A percentile compares a stretch with the other conserved stretches of the same genome.
Evolutionary conservation across 768 basidiomycete species (phyloP).

Genomic region (Collybia mongolica): DNA sequence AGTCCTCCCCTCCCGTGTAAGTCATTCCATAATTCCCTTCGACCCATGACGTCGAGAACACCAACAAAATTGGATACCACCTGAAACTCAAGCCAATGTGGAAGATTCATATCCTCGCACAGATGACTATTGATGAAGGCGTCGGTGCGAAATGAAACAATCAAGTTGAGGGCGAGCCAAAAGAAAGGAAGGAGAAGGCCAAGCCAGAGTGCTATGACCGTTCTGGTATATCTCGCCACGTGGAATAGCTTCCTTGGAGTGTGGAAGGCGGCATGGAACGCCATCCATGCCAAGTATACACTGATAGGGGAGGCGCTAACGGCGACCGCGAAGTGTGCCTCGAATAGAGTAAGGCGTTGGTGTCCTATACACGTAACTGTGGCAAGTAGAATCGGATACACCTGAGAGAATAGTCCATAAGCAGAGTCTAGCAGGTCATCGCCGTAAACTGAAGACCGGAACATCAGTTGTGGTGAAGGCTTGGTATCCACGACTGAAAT

Average conservation of each 20-base stretch:
- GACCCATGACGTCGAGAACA: constrained; percentile 18
- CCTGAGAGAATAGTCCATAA: constrained; percentile 15
- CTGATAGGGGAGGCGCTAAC: constrained; percentile 17
- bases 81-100: constrained; percentile 12
- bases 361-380: constrained; percentile 12
- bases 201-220: constrained; percentile 7
- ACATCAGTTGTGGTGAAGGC: too few species aligned
- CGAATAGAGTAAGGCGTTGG: constrained; percentile 14
- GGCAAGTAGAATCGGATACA: constrained; percentile 16
- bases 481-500: too few species aligned
- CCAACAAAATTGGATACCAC: constrained; percentile 17
- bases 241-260: neutral
- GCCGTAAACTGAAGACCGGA: too few species aligned
- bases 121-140: constrained; percentile 13
- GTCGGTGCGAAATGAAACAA: constrained; percentile 12
- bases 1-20: constrained; percentile 13
- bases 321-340: constrained; percentile 16
- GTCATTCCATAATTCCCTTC: constrained; percentile 15
- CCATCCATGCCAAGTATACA: constrained; percentile 11
- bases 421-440: neutral
- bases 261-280: neutral
- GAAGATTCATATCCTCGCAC: constrained; percentile 11
- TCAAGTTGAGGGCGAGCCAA: neutral
- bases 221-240: neutral
- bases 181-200: constrained; percentile 2